Evolutionary conservation across 805 yeast species (phyloP).

Genomic region (Isabelozyma gotoi): DNA sequence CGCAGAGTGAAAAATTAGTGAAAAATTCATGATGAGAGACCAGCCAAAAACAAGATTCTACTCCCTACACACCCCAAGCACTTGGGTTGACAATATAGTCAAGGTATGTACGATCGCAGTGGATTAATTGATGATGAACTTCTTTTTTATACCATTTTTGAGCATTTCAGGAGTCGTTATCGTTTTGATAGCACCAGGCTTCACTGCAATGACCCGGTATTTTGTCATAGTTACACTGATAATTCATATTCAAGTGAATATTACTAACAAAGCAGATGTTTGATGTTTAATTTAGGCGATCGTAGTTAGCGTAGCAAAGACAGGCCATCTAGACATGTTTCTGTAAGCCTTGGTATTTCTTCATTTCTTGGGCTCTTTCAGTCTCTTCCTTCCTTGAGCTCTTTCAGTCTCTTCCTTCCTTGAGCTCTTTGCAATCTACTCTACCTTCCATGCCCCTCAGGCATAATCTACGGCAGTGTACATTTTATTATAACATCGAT

Average conservation of each 20-base stretch:
- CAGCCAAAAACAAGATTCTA: neutral
- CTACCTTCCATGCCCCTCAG: too few species aligned
- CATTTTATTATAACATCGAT: neutral
- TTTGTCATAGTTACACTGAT: slow-evolving; percentile 91
- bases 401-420: too few species aligned
- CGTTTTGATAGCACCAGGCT: slow-evolving; percentile 54
- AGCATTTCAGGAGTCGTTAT: slow-evolving; percentile 37
- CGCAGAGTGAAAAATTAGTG: neutral
- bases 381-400: too few species aligned
- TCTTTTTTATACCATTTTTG: slow-evolving; percentile 32
- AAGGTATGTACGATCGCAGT: neutral
- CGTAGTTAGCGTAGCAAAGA: too few species aligned
- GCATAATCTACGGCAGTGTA: too few species aligned
- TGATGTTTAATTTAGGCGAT: too few species aligned
- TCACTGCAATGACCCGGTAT: slow-evolving; percentile 62
- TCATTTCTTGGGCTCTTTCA: too few species aligned
- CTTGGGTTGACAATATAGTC: neutral
- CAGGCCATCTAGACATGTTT: too few species aligned
- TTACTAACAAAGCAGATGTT: neutral
- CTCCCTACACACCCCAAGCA: too few species aligned
- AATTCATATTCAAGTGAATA: slow-evolving; percentile 2
- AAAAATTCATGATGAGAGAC: neutral
- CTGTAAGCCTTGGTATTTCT: too few species aligned
- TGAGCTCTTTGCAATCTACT: too few species aligned
- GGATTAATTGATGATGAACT: slow-evolving; percentile 31